Percentiles rank a stretch among this genome's conserved stretches.
These are phyloP conservation scores for Lanmaoa rubissima DNA, from an alignment of 768 basidiomycete genomes.

Conservation along the genomic window DNA sequence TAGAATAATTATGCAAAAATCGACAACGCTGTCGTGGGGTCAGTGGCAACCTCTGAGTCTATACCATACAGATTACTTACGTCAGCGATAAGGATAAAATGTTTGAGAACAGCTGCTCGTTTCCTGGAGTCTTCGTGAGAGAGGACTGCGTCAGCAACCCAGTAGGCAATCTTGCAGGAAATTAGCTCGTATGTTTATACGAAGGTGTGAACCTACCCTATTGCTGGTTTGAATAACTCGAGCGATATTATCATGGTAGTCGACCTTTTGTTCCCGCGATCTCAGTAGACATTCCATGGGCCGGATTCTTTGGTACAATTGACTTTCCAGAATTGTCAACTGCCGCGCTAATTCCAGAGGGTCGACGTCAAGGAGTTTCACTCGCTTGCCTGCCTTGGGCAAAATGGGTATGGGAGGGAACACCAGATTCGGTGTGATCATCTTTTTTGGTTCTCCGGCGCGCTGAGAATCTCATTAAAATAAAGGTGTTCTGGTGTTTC, in stretches of 20 bases:
- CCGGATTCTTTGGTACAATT: slow-evolving; percentile 82
- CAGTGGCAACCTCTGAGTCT: not conserved
- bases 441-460: slow-evolving; percentile 57
- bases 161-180: slow-evolving; percentile 74
- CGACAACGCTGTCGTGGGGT: slow-evolving; percentile 72
- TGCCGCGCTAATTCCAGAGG: slow-evolving; percentile 92
- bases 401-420: slow-evolving; percentile 72
- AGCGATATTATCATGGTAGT: slow-evolving; percentile 80
- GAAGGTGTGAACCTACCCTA: slow-evolving; percentile 46
- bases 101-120: slow-evolving; percentile 79
- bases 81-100: slow-evolving; percentile 89
- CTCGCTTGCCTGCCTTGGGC: slow-evolving; percentile 66
- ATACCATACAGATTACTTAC: slow-evolving; percentile 45
- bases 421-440: slow-evolving; percentile 51
- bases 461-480: slow-evolving; percentile 34
- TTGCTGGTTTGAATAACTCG: slow-evolving; percentile 87
- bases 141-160: slow-evolving; percentile 88
- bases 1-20: slow-evolving; percentile 87
- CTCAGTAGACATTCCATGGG: slow-evolving; percentile 88
- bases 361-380: slow-evolving; percentile 85
- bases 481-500: not conserved
- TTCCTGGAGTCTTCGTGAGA: slow-evolving; percentile 77
- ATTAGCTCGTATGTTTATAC: slow-evolving; percentile 1
- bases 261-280: slow-evolving; percentile 72
- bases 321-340: slow-evolving; percentile 87